Base-by-base conservation (phyloP, 805 yeast genomes). In the Naumovozyma castellii region DNA sequence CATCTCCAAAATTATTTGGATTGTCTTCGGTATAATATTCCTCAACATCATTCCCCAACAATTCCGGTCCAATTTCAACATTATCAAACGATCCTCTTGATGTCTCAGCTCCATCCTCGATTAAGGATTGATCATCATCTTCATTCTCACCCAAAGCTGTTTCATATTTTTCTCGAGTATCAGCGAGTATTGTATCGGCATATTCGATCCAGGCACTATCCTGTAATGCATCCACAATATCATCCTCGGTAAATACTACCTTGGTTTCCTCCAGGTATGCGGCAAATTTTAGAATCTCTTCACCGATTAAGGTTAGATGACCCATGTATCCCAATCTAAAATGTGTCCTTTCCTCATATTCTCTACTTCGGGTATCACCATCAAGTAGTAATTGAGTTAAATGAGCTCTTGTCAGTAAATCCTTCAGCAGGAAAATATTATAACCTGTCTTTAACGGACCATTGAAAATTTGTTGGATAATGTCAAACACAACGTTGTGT, bases 281-380 rank as follows among this genome's bases (percentile, higher is more conserved):
- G 4, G 69, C 59, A 56, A 92, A 92, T 61, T 92, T 92, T 34
- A 88, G 96, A 36, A 92, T 92, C 59, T 92, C 98, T 59, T 92
- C 98, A 34, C 96, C 88, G 38, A 92, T 85, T 32, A 92, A 67
- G 3, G 94, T 86, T 44, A 92, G 63, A 59, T 92, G 98, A 18
- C 98, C 98, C 88, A 90, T 88, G 58, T 90, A 92, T 0, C 98
- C 98, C 17, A 92, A 75, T 40, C 97, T 69, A 12, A 85, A 73
- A 13, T 76, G 76, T 3, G 72, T 71, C 37, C 62, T 67, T 46
- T 70, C 72, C 56, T 86, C 87, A 46, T 77, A 71, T 42, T 72
- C 75, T 27, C 67, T 65, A 48, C 84, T 79, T 35, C 68, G 67
- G 36, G 65, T 64, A 48, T 82, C 82, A 2, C 90, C 86, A 30